Evolutionary conservation across 2,329 filamentous ascomycete genomes (phyloP), one percentile per base, ranked within the genome.

Genomic region (Botrytis tulipae): DNA sequence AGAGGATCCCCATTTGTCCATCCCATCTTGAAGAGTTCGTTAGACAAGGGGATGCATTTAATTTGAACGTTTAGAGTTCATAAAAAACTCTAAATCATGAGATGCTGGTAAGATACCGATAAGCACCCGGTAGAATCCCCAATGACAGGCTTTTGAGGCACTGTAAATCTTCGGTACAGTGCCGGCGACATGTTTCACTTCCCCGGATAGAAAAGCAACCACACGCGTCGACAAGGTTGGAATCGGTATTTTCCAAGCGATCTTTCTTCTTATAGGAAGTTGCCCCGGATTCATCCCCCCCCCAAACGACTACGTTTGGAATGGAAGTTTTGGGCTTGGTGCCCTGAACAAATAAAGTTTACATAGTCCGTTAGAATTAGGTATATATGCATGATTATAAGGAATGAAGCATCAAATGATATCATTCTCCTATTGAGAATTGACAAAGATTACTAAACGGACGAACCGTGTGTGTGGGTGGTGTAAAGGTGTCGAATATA

Each of bases 131-230:
- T 25, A 12, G 9, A 40, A 57, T 25, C n/a, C n/a, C n/a, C 35
- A 37, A 57, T 37, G 35, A 57, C 51, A 37, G 5, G 18, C 22
- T 54, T 22, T 25, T n/a, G 51, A 68, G 40, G 48, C 10, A 32
- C 8, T 57, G 66, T 29, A 42, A 42, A 57, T 69, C 48, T 14
- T 59, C 66, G 66, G 66, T 57, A 42, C 29, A 69, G 65, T 40
- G 37, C 46, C 46, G 65, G 65, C 46, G 46, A 54, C 14, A 20
- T 42, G 66, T 69, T 69, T 68, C 65, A 68, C 37, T 69, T 69
- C 66, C 51, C 66, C 66, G 51, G 51, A 57, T 12, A 59, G 29
- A 42, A 57, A 57, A 4, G 8, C 4, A 18, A 32, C 18, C 5
- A 35, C 66, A 68, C 35, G 66, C 48, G 35, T 57, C 35, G 35